These are phyloP conservation scores for Collybia sordida DNA, from an alignment of 768 basidiomycete genomes.

Conservation along the genomic window DNA sequence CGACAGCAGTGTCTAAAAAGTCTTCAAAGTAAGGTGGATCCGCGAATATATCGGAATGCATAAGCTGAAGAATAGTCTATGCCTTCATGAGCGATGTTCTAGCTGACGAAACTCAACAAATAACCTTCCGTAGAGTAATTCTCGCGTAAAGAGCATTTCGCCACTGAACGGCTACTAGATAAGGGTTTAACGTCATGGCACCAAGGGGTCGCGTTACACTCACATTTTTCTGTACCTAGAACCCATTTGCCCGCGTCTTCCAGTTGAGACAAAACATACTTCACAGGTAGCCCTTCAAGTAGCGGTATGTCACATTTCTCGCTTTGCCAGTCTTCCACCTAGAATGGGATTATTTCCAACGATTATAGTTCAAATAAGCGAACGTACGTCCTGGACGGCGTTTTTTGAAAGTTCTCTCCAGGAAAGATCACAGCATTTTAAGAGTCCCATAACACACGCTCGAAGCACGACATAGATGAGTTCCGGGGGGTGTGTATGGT, in stretches of 20 bases:
- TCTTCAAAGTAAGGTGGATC: conserved; percentile 33
- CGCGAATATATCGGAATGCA: conserved; percentile 40
- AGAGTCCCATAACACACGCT: conserved; percentile 61
- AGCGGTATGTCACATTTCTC: conserved; percentile 85
- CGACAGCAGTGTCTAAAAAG: conserved; percentile 39
- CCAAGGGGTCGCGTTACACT: neutral
- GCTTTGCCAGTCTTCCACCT: conserved; percentile 89
- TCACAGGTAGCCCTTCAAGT: conserved; percentile 59
- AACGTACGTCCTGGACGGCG: conserved; percentile 73
- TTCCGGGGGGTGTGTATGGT: conserved; percentile 53
- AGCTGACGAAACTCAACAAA: conserved; percentile 1
- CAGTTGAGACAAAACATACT: conserved; percentile 50
- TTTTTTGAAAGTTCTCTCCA: conserved; percentile 84
- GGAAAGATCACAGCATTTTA: conserved; percentile 80
- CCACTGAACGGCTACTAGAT: conserved; percentile 47
- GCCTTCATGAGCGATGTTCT: neutral
- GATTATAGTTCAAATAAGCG: conserved; percentile 9
- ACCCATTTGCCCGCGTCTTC: conserved; percentile 69
- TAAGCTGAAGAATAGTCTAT: conserved; percentile 51
- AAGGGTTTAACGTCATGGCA: neutral
- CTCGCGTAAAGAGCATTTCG: conserved; percentile 50
- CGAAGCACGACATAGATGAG: conserved; percentile 70
- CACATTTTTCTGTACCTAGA: conserved; percentile 41
- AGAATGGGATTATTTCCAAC: conserved; percentile 7
- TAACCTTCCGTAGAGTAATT: conserved; percentile 59